These are phyloP conservation scores for Candida ipomoeae DNA, from an alignment of 805 yeast genomes.

Conservation along the genomic window DNA sequence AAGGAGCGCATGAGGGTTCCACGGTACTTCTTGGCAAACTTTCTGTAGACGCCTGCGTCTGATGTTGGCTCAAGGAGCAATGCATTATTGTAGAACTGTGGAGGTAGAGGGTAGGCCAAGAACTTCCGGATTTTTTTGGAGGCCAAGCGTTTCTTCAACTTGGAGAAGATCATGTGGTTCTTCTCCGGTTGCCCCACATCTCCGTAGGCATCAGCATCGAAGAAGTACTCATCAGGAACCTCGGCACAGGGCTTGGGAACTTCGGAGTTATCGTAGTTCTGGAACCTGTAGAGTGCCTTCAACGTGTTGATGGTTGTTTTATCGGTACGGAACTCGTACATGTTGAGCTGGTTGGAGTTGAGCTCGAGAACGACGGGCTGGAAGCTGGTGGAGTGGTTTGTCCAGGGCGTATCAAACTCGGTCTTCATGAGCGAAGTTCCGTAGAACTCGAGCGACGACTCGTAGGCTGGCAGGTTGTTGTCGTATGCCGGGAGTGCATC, in stretches of 20 bases:
- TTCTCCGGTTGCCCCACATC: slow-evolving; percentile 11
- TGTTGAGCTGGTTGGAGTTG: slow-evolving; percentile 36
- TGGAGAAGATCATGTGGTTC: slow-evolving; percentile 12
- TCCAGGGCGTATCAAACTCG: slow-evolving; percentile 38
- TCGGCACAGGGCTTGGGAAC: slow-evolving; percentile 1
- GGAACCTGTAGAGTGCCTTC: slow-evolving; percentile 28
- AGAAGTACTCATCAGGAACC: slow-evolving; percentile 17
- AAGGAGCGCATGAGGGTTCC: slow-evolving; percentile 24
- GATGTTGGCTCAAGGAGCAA: slow-evolving; percentile 37
- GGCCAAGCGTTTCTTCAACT: slow-evolving; percentile 19
- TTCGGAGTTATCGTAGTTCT: slow-evolving; percentile 21
- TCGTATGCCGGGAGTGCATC: slow-evolving; percentile 9
- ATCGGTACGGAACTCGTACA: slow-evolving; percentile 26
- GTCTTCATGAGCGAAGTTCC: slow-evolving; percentile 33
- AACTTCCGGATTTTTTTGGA: slow-evolving; percentile 13
- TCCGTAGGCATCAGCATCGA: slow-evolving; percentile 32
- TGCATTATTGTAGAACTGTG: slow-evolving; percentile 24
- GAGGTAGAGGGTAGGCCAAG: slow-evolving; percentile 17
- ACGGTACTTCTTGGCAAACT: slow-evolving; percentile 20
- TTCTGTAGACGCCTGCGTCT: slow-evolving; percentile 13
- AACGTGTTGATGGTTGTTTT: slow-evolving; percentile 21
- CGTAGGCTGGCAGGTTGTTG: slow-evolving; percentile 29
- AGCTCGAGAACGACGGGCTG: slow-evolving; percentile 37
- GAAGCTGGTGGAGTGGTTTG: slow-evolving; percentile 25
- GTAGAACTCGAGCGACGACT: slow-evolving; percentile 28